These are phyloP conservation scores for Protostelium mycophagum DNA, from an alignment of 78 protist genomes.

Conservation along the genomic window DNA sequence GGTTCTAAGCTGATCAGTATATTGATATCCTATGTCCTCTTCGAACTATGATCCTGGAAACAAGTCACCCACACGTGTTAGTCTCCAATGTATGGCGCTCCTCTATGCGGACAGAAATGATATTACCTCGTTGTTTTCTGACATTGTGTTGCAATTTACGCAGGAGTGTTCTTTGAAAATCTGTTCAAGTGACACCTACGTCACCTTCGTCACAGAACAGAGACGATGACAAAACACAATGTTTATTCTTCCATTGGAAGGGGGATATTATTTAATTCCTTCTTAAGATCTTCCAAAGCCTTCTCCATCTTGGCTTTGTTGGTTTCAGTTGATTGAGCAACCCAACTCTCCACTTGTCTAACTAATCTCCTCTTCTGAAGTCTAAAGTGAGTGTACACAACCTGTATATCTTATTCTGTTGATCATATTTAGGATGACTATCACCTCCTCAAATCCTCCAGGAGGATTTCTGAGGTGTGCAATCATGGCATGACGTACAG, in stretches of 20 bases:
- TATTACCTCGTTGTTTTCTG: no score
- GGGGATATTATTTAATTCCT: neutral
- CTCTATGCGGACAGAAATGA: no score
- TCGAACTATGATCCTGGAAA: no score
- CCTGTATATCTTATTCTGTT: neutral
- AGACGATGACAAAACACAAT: no score
- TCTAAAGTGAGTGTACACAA: constrained; percentile 25
- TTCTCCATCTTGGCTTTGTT: neutral
- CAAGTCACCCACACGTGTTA: no score
- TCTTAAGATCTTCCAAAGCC: neutral
- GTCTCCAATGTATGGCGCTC: no score
- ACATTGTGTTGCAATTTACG: no score
- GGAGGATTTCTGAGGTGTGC: constrained; percentile 43
- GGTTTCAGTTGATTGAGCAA: neutral
- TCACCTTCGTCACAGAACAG: no score
- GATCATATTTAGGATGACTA: neutral
- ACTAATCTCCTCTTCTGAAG: neutral
- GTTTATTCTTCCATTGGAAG: neutral
- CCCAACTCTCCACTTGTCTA: neutral
- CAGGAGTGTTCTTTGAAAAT: no score
- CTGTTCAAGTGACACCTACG: no score
- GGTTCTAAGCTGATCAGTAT: no score
- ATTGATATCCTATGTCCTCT: no score
- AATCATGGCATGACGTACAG: constrained; percentile 53
- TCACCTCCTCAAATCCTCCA: constrained; percentile 34